These are phyloP conservation scores for Trifolium pratense DNA, from an alignment of 306 rosid species.

Conservation along the genomic window DNA sequence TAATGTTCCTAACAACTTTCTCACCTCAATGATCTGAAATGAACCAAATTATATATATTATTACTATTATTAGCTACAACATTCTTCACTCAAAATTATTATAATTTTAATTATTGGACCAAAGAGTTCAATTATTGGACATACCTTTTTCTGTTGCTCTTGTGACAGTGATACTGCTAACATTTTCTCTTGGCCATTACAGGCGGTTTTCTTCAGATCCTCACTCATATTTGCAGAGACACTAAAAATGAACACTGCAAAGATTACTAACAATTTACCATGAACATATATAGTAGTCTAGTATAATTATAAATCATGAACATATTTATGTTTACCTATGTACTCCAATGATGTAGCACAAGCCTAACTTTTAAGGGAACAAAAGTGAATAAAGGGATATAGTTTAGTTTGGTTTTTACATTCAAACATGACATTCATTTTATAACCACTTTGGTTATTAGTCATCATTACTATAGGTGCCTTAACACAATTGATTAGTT, in stretches of 20 bases:
- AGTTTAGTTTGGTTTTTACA: slow-evolving; percentile 9
- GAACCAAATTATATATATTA: slow-evolving; percentile 42
- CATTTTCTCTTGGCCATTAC: slow-evolving; percentile 50
- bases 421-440: slow-evolving; percentile 10
- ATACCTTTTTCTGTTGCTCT: slow-evolving; percentile 75
- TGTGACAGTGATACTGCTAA: slow-evolving; percentile 40
- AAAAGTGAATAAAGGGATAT: not conserved
- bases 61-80: not conserved
- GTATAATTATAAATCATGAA: too few relatives aligned
- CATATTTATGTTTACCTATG: not conserved
- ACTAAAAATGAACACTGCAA: slow-evolving; percentile 40
- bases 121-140: not conserved
- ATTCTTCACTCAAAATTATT: not conserved
- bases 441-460: slow-evolving; percentile 22
- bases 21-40: slow-evolving; percentile 75
- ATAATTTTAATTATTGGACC: too few relatives aligned
- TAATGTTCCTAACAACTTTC: slow-evolving; percentile 62
- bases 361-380: too few relatives aligned
- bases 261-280: slow-evolving; percentile 17
- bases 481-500: not conserved
- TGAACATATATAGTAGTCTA: too few relatives aligned
- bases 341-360: too few relatives aligned
- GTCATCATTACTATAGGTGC: not conserved
- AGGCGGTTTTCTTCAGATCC: slow-evolving; percentile 48
- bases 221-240: slow-evolving; percentile 54